Conservation (phyloP, 352 stramenopile genomes). For the Halophytophthora polymorphica region DNA sequence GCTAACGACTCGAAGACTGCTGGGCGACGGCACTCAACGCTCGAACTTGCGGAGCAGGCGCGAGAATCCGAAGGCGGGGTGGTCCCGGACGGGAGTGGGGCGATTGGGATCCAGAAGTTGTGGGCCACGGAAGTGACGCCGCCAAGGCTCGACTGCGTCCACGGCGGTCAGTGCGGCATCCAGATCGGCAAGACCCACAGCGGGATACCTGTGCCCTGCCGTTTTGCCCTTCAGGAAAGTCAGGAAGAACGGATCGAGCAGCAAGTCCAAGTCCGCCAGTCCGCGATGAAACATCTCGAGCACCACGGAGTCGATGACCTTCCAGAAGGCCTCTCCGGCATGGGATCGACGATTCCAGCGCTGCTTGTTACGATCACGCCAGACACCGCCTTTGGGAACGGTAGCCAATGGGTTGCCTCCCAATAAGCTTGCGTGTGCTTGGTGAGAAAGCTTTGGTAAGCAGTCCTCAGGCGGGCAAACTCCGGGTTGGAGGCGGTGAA, state of each 20-base stretch:
- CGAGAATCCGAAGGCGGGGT: too few relatives aligned
- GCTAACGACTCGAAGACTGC: too few relatives aligned
- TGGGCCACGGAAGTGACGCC: too few relatives aligned
- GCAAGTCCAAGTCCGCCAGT: conserved; percentile 6
- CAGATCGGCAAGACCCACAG: not conserved
- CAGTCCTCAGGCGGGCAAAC: not conserved
- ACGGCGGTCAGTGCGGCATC: not conserved
- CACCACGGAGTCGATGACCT: not conserved
- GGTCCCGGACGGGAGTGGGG: too few relatives aligned
- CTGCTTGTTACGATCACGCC: not conserved
- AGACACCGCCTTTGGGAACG: not conserved
- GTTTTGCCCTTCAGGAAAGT: not conserved
- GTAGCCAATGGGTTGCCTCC: conserved; percentile 4
- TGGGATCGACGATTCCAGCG: conserved; percentile 6
- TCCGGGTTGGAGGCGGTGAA: not conserved
- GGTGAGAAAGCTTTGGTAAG: not conserved
- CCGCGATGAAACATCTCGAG: not conserved
- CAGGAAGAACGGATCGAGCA: conserved; percentile 3
- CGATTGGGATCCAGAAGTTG: too few relatives aligned
- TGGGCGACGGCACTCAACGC: too few relatives aligned
- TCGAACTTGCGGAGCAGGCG: too few relatives aligned
- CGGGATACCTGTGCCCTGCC: not conserved
- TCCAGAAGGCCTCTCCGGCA: not conserved
- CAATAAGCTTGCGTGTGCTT: conserved; percentile 3
- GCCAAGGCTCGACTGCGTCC: too few relatives aligned